phyloP scores from a whole-genome alignment of 352 stramenopile genomes.

The Globisporangium nodosum region DNA sequence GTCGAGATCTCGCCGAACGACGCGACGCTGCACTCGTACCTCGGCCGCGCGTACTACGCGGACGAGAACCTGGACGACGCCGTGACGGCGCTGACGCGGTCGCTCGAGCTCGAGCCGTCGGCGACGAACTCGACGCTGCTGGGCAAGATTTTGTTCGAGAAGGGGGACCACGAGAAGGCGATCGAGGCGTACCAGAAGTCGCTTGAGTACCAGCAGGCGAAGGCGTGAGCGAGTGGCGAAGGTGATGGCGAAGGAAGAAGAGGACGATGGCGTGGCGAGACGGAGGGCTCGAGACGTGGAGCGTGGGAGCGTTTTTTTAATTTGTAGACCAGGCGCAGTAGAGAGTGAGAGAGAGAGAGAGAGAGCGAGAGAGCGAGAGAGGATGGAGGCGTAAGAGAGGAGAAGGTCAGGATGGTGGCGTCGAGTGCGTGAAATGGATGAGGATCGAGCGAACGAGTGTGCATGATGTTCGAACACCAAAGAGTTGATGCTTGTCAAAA shows the following conservation, averaged over 20 bases:
- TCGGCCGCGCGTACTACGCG: slow-evolving; percentile 79
- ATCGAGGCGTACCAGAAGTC: slow-evolving; percentile 85
- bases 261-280: background rate
- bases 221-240: slow-evolving; percentile 4
- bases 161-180: slow-evolving; percentile 81
- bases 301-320: background rate
- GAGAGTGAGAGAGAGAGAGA: background rate
- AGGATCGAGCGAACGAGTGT: background rate
- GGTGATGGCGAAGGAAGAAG: background rate
- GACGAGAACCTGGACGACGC: slow-evolving; percentile 81
- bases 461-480: background rate
- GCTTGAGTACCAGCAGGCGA: slow-evolving; percentile 46
- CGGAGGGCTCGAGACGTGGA: background rate
- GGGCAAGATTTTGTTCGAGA: slow-evolving; percentile 86
- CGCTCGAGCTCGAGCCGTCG: slow-evolving; percentile 67
- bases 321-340: background rate
- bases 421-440: background rate
- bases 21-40: slow-evolving; percentile 65
- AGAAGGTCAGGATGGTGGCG: background rate
- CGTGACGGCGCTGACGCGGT: slow-evolving; percentile 51
- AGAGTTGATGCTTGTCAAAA: background rate
- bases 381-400: background rate
- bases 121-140: slow-evolving; percentile 80
- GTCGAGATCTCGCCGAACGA: slow-evolving; percentile 77
- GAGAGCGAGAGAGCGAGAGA: background rate